Base-by-base conservation (phyloP, 2,329 filamentous ascomycete species). In the Mycocentrospora acerina region DNA sequence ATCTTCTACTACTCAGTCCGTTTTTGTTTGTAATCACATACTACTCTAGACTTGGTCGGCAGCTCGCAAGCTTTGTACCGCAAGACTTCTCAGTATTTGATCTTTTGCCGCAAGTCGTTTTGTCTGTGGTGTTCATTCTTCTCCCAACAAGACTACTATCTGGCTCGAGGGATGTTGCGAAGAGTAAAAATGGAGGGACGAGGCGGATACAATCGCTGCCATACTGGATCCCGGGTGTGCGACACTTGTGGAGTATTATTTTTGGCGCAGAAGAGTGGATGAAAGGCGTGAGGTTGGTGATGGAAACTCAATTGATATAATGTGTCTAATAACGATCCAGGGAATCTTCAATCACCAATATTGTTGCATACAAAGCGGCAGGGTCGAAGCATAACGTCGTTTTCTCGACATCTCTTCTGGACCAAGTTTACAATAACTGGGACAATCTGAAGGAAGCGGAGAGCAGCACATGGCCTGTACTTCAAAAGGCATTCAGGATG, bases 161-260 rank as follows among this genome's bases (percentile, higher is more conserved):
- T 12, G 55, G 49, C 19, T 38, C 44, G 4, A 42, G 41, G 29
- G 33, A 35, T 42, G 40, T 35, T 15, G 25, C 17, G 11, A 49
- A 37, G 22, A 48, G 35, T 16, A 51, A 57, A 40, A 36, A 64
- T 55, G 60, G 46, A 37, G 44, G 57, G 56, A 58, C 55, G 59
- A 60, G 56, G 48, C 64, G 62, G 37, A 70, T 78, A 43, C 74
- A 74, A 57, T 60, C 71, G 39, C 48, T 76, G 15, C 78, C 79
- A 18, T 83, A 83, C 60, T 84, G 78, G 76, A 59, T 83, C 7
- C 80, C 81, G 2, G 69, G 76, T 35, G 24, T 83, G 7, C 77
- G 79, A 26, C 78, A 84, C 66, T 68, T 73, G 6, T 51, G 75
- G 14, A 75, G 80, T 48, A 66, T 72, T 48, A 60, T 71, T 14